Evolutionary conservation across 345 rosid genomes (phyloP).

Genomic region (Garcia nutans): DNA sequence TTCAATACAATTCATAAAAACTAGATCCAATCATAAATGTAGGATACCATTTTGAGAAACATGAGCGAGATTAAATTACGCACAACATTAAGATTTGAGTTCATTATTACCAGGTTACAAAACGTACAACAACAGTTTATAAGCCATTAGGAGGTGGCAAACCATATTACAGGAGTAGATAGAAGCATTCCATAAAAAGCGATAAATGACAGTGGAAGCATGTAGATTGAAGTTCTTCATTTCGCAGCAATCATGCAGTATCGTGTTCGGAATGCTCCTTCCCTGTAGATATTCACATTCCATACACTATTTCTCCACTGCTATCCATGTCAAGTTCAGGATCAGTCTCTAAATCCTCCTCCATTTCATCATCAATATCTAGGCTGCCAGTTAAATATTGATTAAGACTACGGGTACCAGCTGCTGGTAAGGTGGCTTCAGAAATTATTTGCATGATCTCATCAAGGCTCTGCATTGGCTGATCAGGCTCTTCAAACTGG

Average conservation of each 20-base stretch:
- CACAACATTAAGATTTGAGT: conserved; percentile 9
- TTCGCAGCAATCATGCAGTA: neutral
- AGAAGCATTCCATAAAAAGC: conserved; percentile 13
- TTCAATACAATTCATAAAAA: no score
- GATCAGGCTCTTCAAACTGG: conserved; percentile 83
- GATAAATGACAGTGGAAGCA: neutral
- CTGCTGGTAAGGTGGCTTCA: conserved; percentile 90
- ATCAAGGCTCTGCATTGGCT: conserved; percentile 71
- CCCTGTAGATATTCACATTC: conserved; percentile 46
- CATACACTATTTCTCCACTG: conserved; percentile 94
- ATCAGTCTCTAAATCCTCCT: conserved; percentile 86
- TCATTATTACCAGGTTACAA: conserved; percentile 8
- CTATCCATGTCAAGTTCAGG: conserved; percentile 92
- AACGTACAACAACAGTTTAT: conserved; percentile 17
- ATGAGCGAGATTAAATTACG: neutral
- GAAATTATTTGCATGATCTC: conserved; percentile 96
- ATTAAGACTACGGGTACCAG: conserved; percentile 62
- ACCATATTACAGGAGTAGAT: conserved; percentile 19
- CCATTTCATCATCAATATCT: conserved; percentile 94
- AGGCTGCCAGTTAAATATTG: conserved; percentile 75
- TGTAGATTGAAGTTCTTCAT: neutral
- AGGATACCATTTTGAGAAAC: neutral
- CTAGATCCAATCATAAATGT: no score
- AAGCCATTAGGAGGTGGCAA: conserved; percentile 8
- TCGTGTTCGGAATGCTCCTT: no score